Conservation (phyloP, 176 grass and related monocot species). For the Carex myosuroides region DNA sequence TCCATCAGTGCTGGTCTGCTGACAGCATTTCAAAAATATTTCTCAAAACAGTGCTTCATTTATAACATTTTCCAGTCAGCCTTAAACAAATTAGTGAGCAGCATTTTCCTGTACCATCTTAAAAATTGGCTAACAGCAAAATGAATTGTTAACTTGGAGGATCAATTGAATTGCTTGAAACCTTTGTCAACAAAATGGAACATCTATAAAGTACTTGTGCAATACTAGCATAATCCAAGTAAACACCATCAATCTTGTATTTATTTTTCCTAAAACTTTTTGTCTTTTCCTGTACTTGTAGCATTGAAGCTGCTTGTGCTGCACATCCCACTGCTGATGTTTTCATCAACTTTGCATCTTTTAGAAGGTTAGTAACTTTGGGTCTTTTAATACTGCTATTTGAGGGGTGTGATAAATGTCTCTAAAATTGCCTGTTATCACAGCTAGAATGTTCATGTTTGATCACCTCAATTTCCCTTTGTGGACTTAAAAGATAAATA, state of each 20-base stretch:
- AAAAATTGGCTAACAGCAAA: no score
- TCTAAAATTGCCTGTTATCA: neutral
- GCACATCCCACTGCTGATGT: conserved; percentile 94
- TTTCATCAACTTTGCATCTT: conserved; percentile 98
- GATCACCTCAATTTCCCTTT: neutral
- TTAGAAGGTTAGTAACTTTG: conserved; percentile 59
- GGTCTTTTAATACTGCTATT: neutral
- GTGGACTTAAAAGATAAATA: neutral
- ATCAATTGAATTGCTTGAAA: no score
- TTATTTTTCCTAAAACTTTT: neutral
- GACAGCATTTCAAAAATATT: neutral
- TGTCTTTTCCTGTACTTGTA: conserved; percentile 25
- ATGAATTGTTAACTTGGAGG: neutral
- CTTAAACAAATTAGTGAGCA: neutral
- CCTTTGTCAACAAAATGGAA: neutral
- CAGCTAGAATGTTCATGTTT: neutral
- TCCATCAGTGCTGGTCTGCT: neutral
- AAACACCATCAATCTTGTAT: neutral
- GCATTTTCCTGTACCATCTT: neutral
- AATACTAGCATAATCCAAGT: neutral
- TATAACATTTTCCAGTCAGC: neutral
- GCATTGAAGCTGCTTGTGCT: conserved; percentile 88
- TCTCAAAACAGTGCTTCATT: neutral
- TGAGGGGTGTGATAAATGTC: neutral
- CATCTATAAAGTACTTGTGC: neutral